Percentiles rank a stretch among this genome's conserved stretches.
Conservation (phyloP, 2,329 filamentous ascomycete species). For the Bipolaris sorokiniana region DNA sequence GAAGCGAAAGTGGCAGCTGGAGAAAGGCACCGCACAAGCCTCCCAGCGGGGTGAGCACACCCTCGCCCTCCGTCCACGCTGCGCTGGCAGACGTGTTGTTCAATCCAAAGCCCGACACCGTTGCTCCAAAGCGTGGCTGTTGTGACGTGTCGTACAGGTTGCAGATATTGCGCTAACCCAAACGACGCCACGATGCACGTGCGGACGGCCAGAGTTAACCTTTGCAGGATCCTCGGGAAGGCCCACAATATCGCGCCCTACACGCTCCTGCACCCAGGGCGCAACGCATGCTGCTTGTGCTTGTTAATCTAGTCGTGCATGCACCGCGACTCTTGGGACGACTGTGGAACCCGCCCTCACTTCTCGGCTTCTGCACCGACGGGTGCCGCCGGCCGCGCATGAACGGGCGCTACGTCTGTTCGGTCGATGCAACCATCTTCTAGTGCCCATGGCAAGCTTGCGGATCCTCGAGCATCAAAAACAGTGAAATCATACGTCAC, state of each 20-base stretch:
- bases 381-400: conserved; percentile 9
- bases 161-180: conserved; percentile 24
- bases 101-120: conserved; percentile 23
- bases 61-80: conserved; percentile 29
- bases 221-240: conserved; percentile 12
- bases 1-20: conserved; percentile 16
- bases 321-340: conserved; percentile 5
- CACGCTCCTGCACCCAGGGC: conserved; percentile 6
- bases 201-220: conserved; percentile 9
- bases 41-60: conserved; percentile 26
- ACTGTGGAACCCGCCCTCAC: conserved; percentile 2
- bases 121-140: conserved; percentile 26
- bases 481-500: conserved; percentile 13
- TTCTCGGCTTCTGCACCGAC: conserved; percentile 11
- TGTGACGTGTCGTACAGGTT: conserved; percentile 33
- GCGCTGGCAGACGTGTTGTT: conserved; percentile 40
- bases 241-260: conserved; percentile 12
- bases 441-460: background rate
- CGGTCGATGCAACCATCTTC: background rate
- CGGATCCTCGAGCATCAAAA: background rate
- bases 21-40: conserved; percentile 18
- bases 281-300: conserved; percentile 12
- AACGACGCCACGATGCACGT: conserved; percentile 19
- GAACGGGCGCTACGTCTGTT: conserved; percentile 10
- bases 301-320: conserved; percentile 9